A percentile compares a stretch with the other conserved stretches of the same genome.
Evolutionary conservation across 345 rosid species (phyloP).

Genomic region (Psidium guajava): DNA sequence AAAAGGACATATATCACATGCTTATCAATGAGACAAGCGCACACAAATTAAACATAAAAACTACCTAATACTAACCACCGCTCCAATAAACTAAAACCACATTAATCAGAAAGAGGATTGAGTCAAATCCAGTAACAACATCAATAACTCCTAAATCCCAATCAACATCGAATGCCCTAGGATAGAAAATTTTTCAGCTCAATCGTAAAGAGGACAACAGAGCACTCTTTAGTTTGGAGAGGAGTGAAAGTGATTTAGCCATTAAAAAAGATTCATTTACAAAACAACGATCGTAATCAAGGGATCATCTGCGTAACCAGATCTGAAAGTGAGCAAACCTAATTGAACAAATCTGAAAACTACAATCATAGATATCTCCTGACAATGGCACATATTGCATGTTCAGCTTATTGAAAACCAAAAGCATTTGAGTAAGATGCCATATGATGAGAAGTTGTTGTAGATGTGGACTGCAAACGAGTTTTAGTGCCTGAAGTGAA

Average conservation of each 20-base stretch:
- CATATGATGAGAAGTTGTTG: not conserved
- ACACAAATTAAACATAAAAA: not conserved
- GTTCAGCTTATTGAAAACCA: not conserved
- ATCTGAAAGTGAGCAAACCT: not conserved
- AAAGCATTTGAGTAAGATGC: not conserved
- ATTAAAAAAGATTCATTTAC: not conserved
- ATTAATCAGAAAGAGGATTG: not conserved
- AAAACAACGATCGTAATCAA: not conserved
- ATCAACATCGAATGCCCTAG: not conserved
- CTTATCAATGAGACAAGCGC: not conserved
- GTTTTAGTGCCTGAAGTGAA: not conserved
- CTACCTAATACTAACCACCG: not conserved
- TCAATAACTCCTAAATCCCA: not conserved
- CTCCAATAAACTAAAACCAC: not conserved
- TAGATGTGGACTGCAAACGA: not conserved
- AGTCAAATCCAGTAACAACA: not conserved
- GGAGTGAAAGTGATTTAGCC: not conserved
- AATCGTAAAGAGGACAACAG: not conserved
- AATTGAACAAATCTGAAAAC: not conserved
- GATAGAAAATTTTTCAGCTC: not conserved
- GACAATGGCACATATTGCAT: not conserved
- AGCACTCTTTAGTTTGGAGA: not conserved
- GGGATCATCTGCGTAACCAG: not conserved
- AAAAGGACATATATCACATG: not conserved
- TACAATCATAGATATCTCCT: not conserved